Conservation (phyloP, 192 early-diverging fungal genomes). For the Geranomyces michiganensis region DNA sequence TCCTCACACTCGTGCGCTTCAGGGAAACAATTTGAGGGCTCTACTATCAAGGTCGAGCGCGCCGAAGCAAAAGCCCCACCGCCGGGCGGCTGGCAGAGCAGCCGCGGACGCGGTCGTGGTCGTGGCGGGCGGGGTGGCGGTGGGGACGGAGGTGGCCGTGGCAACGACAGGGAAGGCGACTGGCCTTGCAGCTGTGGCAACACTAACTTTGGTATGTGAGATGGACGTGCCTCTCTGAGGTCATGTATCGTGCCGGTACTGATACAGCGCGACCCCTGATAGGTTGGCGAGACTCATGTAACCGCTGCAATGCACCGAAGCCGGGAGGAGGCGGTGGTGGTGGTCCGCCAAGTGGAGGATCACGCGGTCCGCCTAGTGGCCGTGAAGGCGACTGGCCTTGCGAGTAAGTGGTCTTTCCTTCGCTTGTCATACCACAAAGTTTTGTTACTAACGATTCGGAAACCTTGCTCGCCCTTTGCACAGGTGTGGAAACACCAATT, state of each 20-base stretch:
- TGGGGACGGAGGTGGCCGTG: constrained; percentile 47
- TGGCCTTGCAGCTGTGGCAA: constrained; percentile 51
- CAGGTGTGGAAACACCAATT: constrained; percentile 71
- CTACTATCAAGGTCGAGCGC: constrained; percentile 64
- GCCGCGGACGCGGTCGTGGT: constrained; percentile 38
- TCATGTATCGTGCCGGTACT: background rate
- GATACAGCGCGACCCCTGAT: no score
- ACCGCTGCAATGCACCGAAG: constrained; percentile 62
- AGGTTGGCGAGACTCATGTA: constrained; percentile 59
- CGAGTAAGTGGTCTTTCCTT: constrained; percentile 18
- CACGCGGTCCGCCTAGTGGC: constrained; percentile 25
- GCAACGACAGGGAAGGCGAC: constrained; percentile 50
- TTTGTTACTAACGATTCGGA: no score
- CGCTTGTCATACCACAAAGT: no score
- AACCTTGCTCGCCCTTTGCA: constrained; percentile 1
- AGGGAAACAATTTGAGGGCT: constrained; percentile 59
- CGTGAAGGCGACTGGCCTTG: constrained; percentile 36
- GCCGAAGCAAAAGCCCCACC: constrained; percentile 59
- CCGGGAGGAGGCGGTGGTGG: constrained; percentile 36
- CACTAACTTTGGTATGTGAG: constrained; percentile 65
- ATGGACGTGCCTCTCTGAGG: constrained; percentile 26
- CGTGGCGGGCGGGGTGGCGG: constrained; percentile 55
- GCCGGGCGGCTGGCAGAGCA: constrained; percentile 35
- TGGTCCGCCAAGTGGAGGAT: constrained; percentile 37
- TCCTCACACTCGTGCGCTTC: constrained; percentile 3